Evolutionary conservation across 1,284 basidiomycete species (phyloP).

Genomic region (Peniophora sp.): DNA sequence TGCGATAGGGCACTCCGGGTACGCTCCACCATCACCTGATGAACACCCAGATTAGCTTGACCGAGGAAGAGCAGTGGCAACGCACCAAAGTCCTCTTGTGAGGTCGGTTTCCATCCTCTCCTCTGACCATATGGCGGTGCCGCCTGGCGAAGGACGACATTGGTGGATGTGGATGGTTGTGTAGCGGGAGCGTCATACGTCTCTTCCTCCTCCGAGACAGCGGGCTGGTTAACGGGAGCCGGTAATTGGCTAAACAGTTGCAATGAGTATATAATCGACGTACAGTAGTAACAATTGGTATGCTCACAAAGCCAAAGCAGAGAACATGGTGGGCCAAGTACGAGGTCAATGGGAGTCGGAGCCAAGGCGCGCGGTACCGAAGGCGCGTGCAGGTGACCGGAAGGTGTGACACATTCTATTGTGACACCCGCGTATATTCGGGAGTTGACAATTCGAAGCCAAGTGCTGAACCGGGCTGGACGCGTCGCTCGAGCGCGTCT

Average conservation of each 20-base stretch:
- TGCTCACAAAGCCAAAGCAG: neutral
- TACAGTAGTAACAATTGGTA: slow-evolving; percentile 21
- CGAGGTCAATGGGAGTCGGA: too few species aligned
- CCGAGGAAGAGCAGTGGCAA: slow-evolving; percentile 3
- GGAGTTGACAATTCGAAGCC: too few species aligned
- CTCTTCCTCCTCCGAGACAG: slow-evolving; percentile 53
- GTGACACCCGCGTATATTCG: too few species aligned
- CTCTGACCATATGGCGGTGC: slow-evolving; percentile 83
- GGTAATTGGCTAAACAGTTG: slow-evolving; percentile 35
- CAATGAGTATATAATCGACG: too few species aligned
- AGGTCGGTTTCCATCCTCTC: slow-evolving; percentile 79
- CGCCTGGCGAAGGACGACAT: slow-evolving; percentile 40
- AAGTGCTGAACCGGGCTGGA: too few species aligned
- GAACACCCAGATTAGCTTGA: slow-evolving; percentile 3
- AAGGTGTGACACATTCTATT: too few species aligned
- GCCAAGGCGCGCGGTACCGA: too few species aligned
- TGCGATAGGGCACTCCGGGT: slow-evolving; percentile 95
- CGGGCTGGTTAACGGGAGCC: slow-evolving; percentile 49
- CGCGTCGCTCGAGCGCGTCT: too few species aligned
- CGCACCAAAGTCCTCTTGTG: slow-evolving; percentile 78
- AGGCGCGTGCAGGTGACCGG: too few species aligned
- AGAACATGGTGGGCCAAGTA: neutral
- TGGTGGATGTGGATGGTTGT: slow-evolving; percentile 10
- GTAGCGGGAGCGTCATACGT: slow-evolving; percentile 16
- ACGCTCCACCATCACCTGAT: slow-evolving; percentile 85